A percentile compares a stretch with the other conserved stretches of the same genome.
phyloP scores from a whole-genome alignment of 2,329 filamentous ascomycete species.

The Talaromyces sp. region DNA sequence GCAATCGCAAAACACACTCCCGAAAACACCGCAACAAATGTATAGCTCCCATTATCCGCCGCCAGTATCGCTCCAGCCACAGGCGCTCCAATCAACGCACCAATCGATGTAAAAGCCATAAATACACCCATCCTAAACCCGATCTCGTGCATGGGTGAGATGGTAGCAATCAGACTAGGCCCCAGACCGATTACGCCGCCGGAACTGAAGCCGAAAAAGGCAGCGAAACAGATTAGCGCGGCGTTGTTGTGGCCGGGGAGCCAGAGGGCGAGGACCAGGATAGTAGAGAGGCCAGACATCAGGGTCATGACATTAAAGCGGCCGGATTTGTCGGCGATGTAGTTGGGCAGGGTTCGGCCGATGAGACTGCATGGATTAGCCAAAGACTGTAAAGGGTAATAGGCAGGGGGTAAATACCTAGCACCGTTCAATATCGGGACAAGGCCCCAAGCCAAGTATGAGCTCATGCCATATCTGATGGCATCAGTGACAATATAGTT shows the following conservation, averaged over 20 bases:
- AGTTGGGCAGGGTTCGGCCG: conserved; percentile 33
- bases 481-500: conserved; percentile 51
- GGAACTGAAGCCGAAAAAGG: conserved; percentile 28
- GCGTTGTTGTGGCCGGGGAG: conserved; percentile 18
- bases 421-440: conserved; percentile 54
- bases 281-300: conserved; percentile 21
- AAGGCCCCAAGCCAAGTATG: conserved; percentile 51
- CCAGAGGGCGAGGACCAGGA: conserved; percentile 28
- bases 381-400: background rate
- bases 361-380: conserved; percentile 20
- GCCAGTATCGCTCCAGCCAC: conserved; percentile 26
- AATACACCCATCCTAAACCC: conserved; percentile 27
- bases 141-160: conserved; percentile 30
- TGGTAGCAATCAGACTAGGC: conserved; percentile 31
- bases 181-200: conserved; percentile 30
- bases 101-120: conserved; percentile 26
- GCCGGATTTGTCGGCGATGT: conserved; percentile 32
- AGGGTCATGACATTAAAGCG: conserved; percentile 32
- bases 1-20: conserved; percentile 10
- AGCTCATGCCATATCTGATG: conserved; percentile 48
- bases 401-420: conserved; percentile 28
- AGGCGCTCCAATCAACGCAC: conserved; percentile 25
- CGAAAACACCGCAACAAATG: conserved; percentile 9
- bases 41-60: conserved; percentile 5
- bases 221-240: conserved; percentile 24